These are phyloP conservation scores for Cercospora sp. DNA, from an alignment of 2,329 filamentous ascomycete species.

Conservation along the genomic window DNA sequence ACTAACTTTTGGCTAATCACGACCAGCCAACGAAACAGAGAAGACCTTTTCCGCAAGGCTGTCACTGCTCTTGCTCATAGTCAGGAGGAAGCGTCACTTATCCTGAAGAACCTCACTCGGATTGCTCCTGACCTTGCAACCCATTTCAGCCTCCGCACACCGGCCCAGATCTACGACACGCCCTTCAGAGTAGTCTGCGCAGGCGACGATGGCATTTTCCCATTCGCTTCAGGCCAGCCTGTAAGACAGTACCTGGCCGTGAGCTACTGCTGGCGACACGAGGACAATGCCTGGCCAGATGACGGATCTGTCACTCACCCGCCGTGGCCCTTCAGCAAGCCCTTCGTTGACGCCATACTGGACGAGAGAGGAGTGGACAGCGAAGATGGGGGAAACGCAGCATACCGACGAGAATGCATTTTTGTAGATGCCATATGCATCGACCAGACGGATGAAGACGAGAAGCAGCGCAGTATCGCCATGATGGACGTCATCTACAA, in stretches of 20 bases:
- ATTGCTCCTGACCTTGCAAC: not conserved
- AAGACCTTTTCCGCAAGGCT: not conserved
- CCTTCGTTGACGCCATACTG: slow-evolving; percentile 7
- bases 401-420: not conserved
- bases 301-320: not conserved
- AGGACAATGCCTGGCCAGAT: not conserved
- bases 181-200: slow-evolving; percentile 4
- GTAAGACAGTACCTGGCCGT: slow-evolving; percentile 3
- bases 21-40: not conserved
- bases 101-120: not conserved
- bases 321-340: slow-evolving; percentile 8
- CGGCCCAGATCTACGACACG: not conserved
- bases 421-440: not conserved
- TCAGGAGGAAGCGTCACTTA: not conserved
- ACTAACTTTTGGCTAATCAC: not conserved
- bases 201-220: slow-evolving; percentile 1
- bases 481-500: not conserved
- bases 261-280: slow-evolving; percentile 7
- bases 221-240: not conserved
- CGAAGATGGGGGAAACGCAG: not conserved
- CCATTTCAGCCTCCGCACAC: not conserved
- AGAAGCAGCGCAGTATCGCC: not conserved
- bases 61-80: not conserved
- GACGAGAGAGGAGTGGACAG: not conserved
- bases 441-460: not conserved